Base-by-base conservation (phyloP, 352 stramenopile species). In the Albugo candida region DNA sequence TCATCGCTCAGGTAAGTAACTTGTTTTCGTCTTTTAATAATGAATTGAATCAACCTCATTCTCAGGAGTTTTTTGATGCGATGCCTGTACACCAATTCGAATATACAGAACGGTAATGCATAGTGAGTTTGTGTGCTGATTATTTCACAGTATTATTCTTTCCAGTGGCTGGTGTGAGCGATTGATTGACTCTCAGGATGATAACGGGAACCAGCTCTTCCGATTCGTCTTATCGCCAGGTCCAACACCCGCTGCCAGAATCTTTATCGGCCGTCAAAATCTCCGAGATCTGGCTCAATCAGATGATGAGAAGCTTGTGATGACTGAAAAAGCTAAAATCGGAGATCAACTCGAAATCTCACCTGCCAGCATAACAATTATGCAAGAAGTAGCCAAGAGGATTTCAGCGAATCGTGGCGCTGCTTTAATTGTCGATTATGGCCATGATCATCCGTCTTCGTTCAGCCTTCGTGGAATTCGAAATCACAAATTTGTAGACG, bases 21-120 rank as follows among this genome's bases (percentile, higher is more conserved):
- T 36, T 36, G 41, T 5, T 19, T 6, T 35, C 18, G 0, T 34
- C 1, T 5, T n/a, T 52, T 27, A 56, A 27, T n/a, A 31, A 48
- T 49, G 41, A 38, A 19, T 45, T 21, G 11, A 19, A 21, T 17
- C 16, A 1, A n/a, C n/a, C n/a, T n/a, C n/a, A n/a, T n/a, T n/a
- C n/a, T n/a, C 54, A 76, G 72, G 92, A 97, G 54, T 79, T 97
- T 38, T 82, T 97, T 56, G 91, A 97, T 56, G 91, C 91, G 18
- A 58, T 97, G 41, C 91, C 92, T 0, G 79, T 96, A 21, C 88
- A 97, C 61, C 78, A 91, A 52, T 97, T 97, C 61, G 75, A 97
- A 69, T 95, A 95, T 62, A 96, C 88, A 3, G 58, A 81, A 16
- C 66, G 56, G 74, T 83, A n/a, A 62, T 45, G 62, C 48, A 6